phyloP scores from a whole-genome alignment of 1,139 yeast genomes.

The Debaryomyces fabryi region DNA sequence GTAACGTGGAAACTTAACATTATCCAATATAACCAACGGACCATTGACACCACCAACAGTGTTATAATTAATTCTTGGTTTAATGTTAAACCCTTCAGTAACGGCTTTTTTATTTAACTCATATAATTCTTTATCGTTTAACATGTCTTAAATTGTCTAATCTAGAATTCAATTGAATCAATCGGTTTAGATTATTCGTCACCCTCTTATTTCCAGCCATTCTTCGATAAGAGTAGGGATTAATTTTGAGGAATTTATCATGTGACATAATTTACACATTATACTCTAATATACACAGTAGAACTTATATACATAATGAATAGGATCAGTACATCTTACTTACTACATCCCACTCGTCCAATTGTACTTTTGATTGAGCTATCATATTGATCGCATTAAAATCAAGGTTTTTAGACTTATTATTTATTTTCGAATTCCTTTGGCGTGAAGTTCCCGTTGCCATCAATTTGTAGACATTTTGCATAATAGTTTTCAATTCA shows the following conservation, averaged over 20 bases:
- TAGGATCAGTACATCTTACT: slow-evolving; percentile 29
- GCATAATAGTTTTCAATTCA: slow-evolving; percentile 27
- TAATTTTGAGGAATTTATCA: slow-evolving; percentile 7
- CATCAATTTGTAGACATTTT: slow-evolving; percentile 32
- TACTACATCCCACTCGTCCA: slow-evolving; percentile 49
- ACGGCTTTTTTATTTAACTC: slow-evolving; percentile 91
- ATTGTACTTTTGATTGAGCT: slow-evolving; percentile 32
- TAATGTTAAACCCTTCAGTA: slow-evolving; percentile 84
- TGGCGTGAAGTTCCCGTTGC: slow-evolving; percentile 15
- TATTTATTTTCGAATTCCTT: background rate
- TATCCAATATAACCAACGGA: slow-evolving; percentile 93
- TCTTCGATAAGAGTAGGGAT: slow-evolving; percentile 12
- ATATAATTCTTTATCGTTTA: slow-evolving; percentile 60
- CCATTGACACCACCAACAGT: slow-evolving; percentile 99
- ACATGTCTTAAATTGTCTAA: slow-evolving; percentile 22
- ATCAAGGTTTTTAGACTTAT: slow-evolving; percentile 1
- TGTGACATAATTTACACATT: slow-evolving; percentile 11
- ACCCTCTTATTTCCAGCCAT: slow-evolving; percentile 1
- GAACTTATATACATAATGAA: slow-evolving; percentile 2
- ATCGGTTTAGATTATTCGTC: background rate
- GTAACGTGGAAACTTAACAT: slow-evolving; percentile 94
- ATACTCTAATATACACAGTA: slow-evolving; percentile 10
- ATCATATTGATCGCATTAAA: slow-evolving; percentile 16
- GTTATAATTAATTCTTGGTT: slow-evolving; percentile 89
- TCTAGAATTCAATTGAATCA: slow-evolving; percentile 5